phyloP scores from a whole-genome alignment of 768 basidiomycete species.

The Lactarius deliciosus region DNA sequence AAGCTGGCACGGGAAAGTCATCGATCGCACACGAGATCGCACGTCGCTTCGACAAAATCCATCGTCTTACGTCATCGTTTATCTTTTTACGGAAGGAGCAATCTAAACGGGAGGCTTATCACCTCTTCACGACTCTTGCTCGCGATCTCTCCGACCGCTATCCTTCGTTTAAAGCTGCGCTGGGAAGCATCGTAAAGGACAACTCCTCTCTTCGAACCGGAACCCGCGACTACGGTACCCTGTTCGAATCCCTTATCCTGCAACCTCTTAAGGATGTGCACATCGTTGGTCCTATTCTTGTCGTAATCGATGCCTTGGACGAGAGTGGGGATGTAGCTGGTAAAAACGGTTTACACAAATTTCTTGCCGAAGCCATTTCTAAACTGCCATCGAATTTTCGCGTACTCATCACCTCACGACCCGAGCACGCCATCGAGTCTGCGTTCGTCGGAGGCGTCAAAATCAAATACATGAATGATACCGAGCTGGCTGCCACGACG shows the following conservation, averaged over 20 bases:
- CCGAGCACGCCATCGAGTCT: not conserved
- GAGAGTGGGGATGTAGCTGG: not conserved
- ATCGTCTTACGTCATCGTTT: not conserved
- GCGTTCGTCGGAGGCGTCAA: not conserved
- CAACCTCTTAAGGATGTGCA: not conserved
- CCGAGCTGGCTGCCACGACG: not conserved
- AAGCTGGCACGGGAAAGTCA: not conserved
- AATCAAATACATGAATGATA: not conserved
- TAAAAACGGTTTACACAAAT: not conserved
- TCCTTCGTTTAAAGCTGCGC: not conserved
- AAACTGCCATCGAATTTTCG: constrained; percentile 3
- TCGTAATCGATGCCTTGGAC: constrained; percentile 6
- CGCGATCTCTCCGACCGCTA: not conserved
- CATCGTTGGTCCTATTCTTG: not conserved
- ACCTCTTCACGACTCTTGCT: constrained; percentile 4
- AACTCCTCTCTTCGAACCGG: not conserved
- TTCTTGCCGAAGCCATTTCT: not conserved
- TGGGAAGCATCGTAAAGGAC: not conserved
- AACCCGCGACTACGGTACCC: not conserved
- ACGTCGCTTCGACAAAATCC: not conserved
- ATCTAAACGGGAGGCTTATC: not conserved
- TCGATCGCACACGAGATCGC: not conserved
- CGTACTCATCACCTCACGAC: not conserved
- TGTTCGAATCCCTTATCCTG: not conserved
- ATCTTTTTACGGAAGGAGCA: not conserved